A percentile compares a stretch with the other conserved stretches of the same genome.
These are phyloP conservation scores for Saccharomycopsis selenospora DNA, from an alignment of 805 yeast species.

Conservation along the genomic window DNA sequence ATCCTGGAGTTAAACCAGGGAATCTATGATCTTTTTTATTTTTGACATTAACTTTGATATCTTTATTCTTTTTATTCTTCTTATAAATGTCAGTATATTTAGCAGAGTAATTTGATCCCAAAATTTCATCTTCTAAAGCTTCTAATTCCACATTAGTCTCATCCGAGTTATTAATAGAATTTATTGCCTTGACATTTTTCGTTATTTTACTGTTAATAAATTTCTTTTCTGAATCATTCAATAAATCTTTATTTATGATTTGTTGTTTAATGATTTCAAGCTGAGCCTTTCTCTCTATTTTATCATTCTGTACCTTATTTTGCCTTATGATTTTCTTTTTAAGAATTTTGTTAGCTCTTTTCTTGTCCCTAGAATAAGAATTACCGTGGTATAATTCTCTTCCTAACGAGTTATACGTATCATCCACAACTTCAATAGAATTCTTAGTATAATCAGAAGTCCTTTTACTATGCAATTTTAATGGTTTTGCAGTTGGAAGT, in stretches of 20 bases:
- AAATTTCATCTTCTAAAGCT: slow-evolving; percentile 36
- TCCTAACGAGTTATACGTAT: slow-evolving; percentile 27
- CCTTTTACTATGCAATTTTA: slow-evolving; percentile 17
- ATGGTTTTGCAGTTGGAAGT: slow-evolving; percentile 31
- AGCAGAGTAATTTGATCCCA: slow-evolving; percentile 34
- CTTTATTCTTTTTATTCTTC: slow-evolving; percentile 28
- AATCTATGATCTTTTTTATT: slow-evolving; percentile 27
- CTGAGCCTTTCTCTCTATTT: slow-evolving; percentile 29
- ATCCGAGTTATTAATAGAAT: slow-evolving; percentile 32
- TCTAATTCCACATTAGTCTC: slow-evolving; percentile 34
- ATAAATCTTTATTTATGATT: slow-evolving; percentile 24
- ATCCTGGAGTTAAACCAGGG: slow-evolving; percentile 75
- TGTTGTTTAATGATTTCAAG: slow-evolving; percentile 31
- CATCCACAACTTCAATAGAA: slow-evolving; percentile 34
- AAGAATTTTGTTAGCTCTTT: slow-evolving; percentile 29
- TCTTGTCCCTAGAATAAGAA: slow-evolving; percentile 27
- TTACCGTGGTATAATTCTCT: background rate
- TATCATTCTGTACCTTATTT: slow-evolving; percentile 21
- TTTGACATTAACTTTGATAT: slow-evolving; percentile 27
- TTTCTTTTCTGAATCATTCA: slow-evolving; percentile 31
- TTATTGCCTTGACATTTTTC: slow-evolving; percentile 32
- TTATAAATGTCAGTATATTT: slow-evolving; percentile 18
- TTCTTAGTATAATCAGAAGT: slow-evolving; percentile 11
- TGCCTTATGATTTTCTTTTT: slow-evolving; percentile 27
- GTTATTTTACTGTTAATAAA: slow-evolving; percentile 31